These are phyloP conservation scores for Nakazawaea molendinolei DNA, from an alignment of 805 yeast genomes.

Conservation along the genomic window DNA sequence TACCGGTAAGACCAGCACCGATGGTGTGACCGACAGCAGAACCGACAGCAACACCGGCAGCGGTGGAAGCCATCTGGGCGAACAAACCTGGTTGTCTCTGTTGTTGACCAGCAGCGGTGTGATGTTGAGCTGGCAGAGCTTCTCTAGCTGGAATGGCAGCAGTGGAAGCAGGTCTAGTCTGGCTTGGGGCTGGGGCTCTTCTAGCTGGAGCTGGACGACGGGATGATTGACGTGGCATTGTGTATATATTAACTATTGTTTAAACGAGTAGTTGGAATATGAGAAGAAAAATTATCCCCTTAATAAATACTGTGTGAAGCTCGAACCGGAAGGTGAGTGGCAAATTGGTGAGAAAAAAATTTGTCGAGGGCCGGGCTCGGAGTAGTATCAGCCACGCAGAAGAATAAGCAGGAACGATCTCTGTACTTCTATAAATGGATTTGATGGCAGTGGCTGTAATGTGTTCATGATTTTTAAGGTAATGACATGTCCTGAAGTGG, in stretches of 20 bases:
- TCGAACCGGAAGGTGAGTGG: too few species aligned
- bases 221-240: conserved; percentile 29
- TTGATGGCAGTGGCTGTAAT: too few species aligned
- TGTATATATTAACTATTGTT: conserved; percentile 1
- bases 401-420: too few species aligned
- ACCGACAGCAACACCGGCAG: conserved; percentile 99
- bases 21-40: conserved; percentile 94
- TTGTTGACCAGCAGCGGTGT: conserved; percentile 43
- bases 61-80: conserved; percentile 97
- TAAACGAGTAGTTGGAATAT: neutral
- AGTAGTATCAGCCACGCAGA: too few species aligned
- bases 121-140: conserved; percentile 38
- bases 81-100: conserved; percentile 78
- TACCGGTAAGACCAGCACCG: conserved; percentile 87
- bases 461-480: too few species aligned
- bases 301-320: too few species aligned
- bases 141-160: conserved; percentile 53
- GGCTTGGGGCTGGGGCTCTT: conserved; percentile 39
- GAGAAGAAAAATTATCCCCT: too few species aligned
- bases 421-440: too few species aligned
- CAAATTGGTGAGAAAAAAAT: too few species aligned
- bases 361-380: too few species aligned
- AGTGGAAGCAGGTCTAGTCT: conserved; percentile 68
- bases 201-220: conserved; percentile 37
- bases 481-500: too few species aligned